A percentile compares a stretch with the other conserved stretches of the same genome.
These are phyloP conservation scores for Gynandropsis gynandra DNA, from an alignment of 345 rosid species.

Conservation along the genomic window DNA sequence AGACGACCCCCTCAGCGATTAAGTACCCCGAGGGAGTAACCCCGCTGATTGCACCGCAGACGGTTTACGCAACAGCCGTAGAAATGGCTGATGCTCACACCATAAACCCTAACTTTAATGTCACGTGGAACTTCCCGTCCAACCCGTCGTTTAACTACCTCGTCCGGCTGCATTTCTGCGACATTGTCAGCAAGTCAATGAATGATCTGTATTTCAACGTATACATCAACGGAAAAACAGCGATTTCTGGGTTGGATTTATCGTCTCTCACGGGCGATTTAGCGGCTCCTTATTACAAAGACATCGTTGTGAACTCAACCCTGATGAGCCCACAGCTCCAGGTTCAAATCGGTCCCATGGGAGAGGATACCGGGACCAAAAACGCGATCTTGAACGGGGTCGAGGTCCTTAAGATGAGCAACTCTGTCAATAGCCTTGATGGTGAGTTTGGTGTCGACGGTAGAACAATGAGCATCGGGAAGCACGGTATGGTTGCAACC, in stretches of 20 bases:
- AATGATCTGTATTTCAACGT: constrained; percentile 67
- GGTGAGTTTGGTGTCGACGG: constrained; percentile 77
- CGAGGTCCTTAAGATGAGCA: constrained; percentile 74
- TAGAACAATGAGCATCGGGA: constrained; percentile 19
- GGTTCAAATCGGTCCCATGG: constrained; percentile 59
- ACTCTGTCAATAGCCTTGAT: constrained; percentile 58
- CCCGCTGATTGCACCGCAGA: constrained; percentile 56
- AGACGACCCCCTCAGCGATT: constrained; percentile 35
- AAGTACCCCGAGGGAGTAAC: constrained; percentile 43
- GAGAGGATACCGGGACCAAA: constrained; percentile 38
- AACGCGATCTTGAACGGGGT: constrained; percentile 70
- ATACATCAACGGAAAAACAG: constrained; percentile 52
- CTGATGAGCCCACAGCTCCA: constrained; percentile 36
- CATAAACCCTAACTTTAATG: constrained; percentile 42
- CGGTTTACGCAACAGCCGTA: constrained; percentile 54
- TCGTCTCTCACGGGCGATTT: constrained; percentile 38
- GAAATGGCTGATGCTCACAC: constrained; percentile 51
- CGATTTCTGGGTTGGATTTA: constrained; percentile 61
- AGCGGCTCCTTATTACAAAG: constrained; percentile 56
- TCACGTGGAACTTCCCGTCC: constrained; percentile 58
- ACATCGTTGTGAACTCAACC: constrained; percentile 55
- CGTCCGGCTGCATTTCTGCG: constrained; percentile 70
- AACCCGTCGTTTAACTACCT: constrained; percentile 48
- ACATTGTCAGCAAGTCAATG: constrained; percentile 64
- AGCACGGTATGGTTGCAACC: constrained; percentile 47